A percentile compares a stretch with the other conserved stretches of the same genome.
Evolutionary conservation across 2,329 filamentous ascomycete genomes (phyloP).

Genomic region (Nemania bipapillata): DNA sequence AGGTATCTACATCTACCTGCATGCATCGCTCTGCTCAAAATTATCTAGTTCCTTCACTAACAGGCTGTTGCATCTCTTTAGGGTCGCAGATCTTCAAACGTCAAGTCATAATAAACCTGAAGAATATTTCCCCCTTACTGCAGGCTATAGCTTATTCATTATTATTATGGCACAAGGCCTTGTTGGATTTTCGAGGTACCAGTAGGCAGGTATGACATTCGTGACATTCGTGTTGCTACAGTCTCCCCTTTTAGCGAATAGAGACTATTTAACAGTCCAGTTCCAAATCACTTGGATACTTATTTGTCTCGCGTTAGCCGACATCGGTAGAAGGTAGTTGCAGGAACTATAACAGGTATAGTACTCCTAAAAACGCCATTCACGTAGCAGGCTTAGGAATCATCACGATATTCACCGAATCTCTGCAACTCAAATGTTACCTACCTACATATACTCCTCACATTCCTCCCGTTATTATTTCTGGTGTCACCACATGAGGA

Average conservation of each 20-base stretch:
- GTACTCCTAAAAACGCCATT: not conserved
- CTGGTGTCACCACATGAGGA: not conserved
- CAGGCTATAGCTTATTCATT: no score
- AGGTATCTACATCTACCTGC: slow-evolving; percentile 2
- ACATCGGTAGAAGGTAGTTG: slow-evolving; percentile 10
- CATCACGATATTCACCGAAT: not conserved
- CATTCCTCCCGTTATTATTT: not conserved
- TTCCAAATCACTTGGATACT: not conserved
- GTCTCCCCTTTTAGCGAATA: not conserved
- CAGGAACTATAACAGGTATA: not conserved
- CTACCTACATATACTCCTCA: not conserved
- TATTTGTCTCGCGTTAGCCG: slow-evolving; percentile 12
- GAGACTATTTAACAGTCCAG: not conserved
- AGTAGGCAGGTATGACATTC: no score
- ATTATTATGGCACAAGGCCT: no score
- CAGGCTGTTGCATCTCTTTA: no score
- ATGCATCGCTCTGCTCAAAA: no score
- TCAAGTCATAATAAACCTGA: no score
- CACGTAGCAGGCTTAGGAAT: not conserved
- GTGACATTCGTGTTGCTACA: not conserved
- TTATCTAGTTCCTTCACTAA: no score
- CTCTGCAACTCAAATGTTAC: not conserved
- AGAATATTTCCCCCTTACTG: no score
- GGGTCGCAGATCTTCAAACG: no score
- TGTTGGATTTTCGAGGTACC: no score